Base-by-base conservation (phyloP, 2,329 filamentous ascomycete species). In the Colletotrichum sp. region DNA sequence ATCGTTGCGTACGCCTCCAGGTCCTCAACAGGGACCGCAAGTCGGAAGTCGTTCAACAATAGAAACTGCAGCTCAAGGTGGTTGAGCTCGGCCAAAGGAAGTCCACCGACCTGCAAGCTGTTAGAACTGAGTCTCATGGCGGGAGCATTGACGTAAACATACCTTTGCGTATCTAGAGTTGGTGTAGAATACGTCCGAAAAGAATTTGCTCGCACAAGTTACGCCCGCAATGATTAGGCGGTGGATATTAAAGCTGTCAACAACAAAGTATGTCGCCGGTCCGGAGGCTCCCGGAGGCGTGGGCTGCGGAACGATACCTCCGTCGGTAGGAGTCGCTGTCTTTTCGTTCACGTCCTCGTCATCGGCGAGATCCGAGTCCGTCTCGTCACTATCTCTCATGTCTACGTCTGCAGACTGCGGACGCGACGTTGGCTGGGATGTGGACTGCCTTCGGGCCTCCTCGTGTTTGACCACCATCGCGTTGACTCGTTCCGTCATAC, bases 121-220 rank as follows among this genome's bases (percentile, higher is more conserved):
- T 64, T 64, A 77, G 49, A 8, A 5, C 5, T 25, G 12, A 15
- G 22, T 11, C 27, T 30, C 8, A 30, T 30, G 29, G 29, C 25
- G 25, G 8, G 29, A 8, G 29, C 29, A 30, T 30, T 2, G 8
- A 12, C 9, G 15, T 3, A 9, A 7, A 87, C 89, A 78, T 89
- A 98, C 97, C 94, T 99, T 99, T 76, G 97, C 97, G 84, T 99
- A 99, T 92, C 97, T 92, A 71, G 97, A 99, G 85, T 99, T 99
- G 12, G 97, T 99, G 84, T 99, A 99, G 82, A 99, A 99, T 55
- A 99, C 96, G 86, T 99, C 92, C 7, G 96, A 99, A 86, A 99
- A 99, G 89, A 99, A 99, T 86, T 99, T 99, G 91, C 96, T 99
- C 7, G 97, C 96, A 85, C 97, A 99, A 5, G 97, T 99, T 61